Base-by-base conservation (phyloP, 2,329 filamentous ascomycete species). In the Apiospora saccharicola region DNA sequence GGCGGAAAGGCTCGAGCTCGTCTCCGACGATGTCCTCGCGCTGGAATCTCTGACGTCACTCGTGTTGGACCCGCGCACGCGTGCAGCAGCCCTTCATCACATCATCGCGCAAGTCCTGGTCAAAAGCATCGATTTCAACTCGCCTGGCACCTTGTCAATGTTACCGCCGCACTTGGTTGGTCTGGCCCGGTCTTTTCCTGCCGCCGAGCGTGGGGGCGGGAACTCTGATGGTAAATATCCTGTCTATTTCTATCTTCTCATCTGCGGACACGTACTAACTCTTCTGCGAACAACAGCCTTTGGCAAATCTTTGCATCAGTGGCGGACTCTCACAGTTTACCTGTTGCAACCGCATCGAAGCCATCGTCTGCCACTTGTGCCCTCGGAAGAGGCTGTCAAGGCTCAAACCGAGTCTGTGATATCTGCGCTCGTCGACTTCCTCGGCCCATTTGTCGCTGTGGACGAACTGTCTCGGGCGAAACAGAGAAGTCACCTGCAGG, bases 181-280 rank as follows among this genome's bases (percentile, higher is more conserved):
- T 2, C 13, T 34, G 7, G 14, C 22, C 13, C 34, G 26, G 22
- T 16, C 26, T 34, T 7, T 57, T 14, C 51, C 51, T 19, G 51
- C 51, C 22, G 26, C 6, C 3, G 51, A 57, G 51, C 26, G 26
- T 19, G 51, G 51, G 3, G 4, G 26, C 4, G 51, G 14, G 5
- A 57, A 57, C 1, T 16, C 26, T 5, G 26, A 34, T 16, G 16
- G 51, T 57, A 34, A 19, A 26, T 8, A 7, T 3, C 5, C 0
- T 5, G 2, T 22, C 0, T n/a, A 10, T n/a, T n/a, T 6, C 19
- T 34, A 0, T 4, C 14, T 2, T 26, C 26, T 14, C 19, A 3
- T 34, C 5, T 22, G 2, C 2, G 4, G 13, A 57, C 12, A 2
- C 7, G n/a, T 24, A n/a, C 24, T 26, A 53, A 30, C 1, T 41